phyloP scores from a whole-genome alignment of 2,329 filamentous ascomycete genomes.

The Cercospora nicotianae region DNA sequence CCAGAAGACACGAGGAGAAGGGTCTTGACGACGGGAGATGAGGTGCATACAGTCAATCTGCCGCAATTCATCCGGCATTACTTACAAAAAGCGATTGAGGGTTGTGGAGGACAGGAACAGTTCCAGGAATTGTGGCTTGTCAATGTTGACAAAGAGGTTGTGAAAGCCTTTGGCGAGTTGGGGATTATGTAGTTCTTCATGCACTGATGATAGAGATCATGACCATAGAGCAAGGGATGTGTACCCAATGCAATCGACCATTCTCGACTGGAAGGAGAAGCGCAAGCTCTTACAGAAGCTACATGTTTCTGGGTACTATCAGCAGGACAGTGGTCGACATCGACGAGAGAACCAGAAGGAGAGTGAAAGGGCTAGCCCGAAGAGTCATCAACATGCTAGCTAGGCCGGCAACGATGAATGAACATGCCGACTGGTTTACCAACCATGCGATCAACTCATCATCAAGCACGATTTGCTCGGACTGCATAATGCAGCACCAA shows the following conservation, averaged over 20 bases:
- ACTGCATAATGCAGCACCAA: background rate
- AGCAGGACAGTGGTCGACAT: background rate
- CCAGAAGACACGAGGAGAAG: conserved; percentile 51
- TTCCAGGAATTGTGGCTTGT: conserved; percentile 69
- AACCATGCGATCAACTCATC: background rate
- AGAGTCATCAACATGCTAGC: background rate
- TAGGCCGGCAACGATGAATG: background rate
- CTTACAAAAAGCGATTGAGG: conserved; percentile 59
- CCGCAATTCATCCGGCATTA: conserved; percentile 64
- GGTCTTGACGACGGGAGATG: conserved; percentile 59
- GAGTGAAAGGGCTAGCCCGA: background rate
- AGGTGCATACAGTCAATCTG: conserved; percentile 65
- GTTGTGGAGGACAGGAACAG: conserved; percentile 62
- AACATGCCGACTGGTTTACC: background rate
- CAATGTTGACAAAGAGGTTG: conserved; percentile 73
- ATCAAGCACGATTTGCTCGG: background rate
- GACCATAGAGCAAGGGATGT: background rate
- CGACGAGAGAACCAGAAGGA: background rate
- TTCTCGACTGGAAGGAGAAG: background rate
- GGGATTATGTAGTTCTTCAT: conserved; percentile 35
- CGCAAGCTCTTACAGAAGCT: background rate
- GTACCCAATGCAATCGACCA: background rate
- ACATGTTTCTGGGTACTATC: background rate
- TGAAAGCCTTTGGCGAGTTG: conserved; percentile 59
- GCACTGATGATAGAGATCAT: background rate